Conservation (phyloP, 1,139 yeast species). For the Candida dubliniensis region DNA sequence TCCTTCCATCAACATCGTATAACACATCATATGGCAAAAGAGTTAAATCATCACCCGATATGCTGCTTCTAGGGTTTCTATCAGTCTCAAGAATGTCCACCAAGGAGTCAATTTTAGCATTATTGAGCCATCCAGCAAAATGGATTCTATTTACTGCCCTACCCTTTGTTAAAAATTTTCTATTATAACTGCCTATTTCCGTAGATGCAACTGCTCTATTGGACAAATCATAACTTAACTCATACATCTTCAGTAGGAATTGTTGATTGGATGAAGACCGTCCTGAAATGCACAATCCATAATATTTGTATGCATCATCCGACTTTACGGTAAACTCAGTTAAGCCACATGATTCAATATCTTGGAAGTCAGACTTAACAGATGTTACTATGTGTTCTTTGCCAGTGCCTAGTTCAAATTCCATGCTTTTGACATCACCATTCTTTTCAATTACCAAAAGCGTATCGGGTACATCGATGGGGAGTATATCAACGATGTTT, state of each 20-base stretch:
- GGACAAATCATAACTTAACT: conserved; percentile 14
- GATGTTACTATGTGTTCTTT: conserved; percentile 6
- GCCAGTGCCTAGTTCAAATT: conserved; percentile 1
- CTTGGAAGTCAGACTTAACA: conserved; percentile 10
- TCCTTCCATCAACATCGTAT: conserved; percentile 13
- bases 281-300: conserved; percentile 21
- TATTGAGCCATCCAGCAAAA: conserved; percentile 22
- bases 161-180: conserved; percentile 19
- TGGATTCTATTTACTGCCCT: conserved; percentile 10
- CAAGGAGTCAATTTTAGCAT: conserved; percentile 1
- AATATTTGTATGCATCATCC: conserved; percentile 9
- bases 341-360: conserved; percentile 14
- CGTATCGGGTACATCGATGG: conserved; percentile 4
- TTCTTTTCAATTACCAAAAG: conserved; percentile 14
- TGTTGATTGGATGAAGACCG: conserved; percentile 8
- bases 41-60: conserved; percentile 7
- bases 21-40: conserved; percentile 11
- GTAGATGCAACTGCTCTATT: conserved; percentile 12
- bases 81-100: neutral
- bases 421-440: conserved; percentile 12
- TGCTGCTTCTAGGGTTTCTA: neutral
- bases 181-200: conserved; percentile 21
- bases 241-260: conserved; percentile 18
- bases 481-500: conserved; percentile 7
- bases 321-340: conserved; percentile 19